phyloP scores from a whole-genome alignment of 768 basidiomycete species.

The Suillus plorans region DNA sequence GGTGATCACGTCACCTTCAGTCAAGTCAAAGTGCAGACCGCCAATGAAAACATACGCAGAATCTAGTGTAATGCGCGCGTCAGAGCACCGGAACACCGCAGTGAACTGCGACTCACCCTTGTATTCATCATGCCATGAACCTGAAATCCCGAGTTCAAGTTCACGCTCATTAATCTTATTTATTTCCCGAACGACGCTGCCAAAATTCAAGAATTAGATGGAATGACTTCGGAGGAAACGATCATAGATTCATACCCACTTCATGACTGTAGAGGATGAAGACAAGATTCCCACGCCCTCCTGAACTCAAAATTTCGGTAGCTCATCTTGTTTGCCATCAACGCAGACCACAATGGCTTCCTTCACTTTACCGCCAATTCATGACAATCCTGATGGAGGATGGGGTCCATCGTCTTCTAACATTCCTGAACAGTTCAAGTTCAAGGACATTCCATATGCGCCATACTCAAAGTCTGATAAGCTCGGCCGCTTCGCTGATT shows the following conservation, averaged over 20 bases:
- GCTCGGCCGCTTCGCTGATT: slow-evolving; percentile 95
- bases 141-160: slow-evolving; percentile 70
- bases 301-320: slow-evolving; percentile 17
- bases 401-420: slow-evolving; percentile 88
- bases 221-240: background rate
- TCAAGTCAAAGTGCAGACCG: slow-evolving; percentile 83
- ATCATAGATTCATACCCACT: slow-evolving; percentile 46
- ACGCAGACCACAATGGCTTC: slow-evolving; percentile 54
- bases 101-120: slow-evolving; percentile 48
- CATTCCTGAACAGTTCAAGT: slow-evolving; percentile 90
- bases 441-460: slow-evolving; percentile 98
- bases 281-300: slow-evolving; percentile 10
- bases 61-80: slow-evolving; percentile 42
- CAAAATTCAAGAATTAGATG: slow-evolving; percentile 12
- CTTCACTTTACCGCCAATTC: slow-evolving; percentile 83
- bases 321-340: slow-evolving; percentile 14
- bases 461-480: slow-evolving; percentile 99
- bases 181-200: slow-evolving; percentile 90
- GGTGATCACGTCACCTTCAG: slow-evolving; percentile 96
- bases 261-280: slow-evolving; percentile 48
- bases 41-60: slow-evolving; percentile 96
- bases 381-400: slow-evolving; percentile 90
- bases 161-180: slow-evolving; percentile 91
- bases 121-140: slow-evolving; percentile 97
- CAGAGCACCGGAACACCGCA: background rate